Evolutionary conservation across 495 filamentous ascomycete genomes (phyloP).

Genomic region (Xylaria intraflava): DNA sequence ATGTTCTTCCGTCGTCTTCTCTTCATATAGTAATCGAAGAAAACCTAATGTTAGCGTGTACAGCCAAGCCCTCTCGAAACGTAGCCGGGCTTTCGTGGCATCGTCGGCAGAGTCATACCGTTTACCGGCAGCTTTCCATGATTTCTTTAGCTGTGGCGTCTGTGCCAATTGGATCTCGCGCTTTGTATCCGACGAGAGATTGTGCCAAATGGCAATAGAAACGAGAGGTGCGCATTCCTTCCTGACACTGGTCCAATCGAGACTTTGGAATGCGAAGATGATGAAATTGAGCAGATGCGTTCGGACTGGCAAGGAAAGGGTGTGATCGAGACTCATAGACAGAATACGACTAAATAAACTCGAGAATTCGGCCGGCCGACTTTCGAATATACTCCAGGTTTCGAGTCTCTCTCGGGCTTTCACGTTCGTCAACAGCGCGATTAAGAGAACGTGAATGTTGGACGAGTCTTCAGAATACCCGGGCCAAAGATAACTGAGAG

Average conservation of each 20-base stretch:
- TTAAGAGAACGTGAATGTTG: conserved; percentile 81
- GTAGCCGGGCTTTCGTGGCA: conserved; percentile 63
- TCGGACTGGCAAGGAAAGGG: conserved; percentile 62
- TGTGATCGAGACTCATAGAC: conserved; percentile 78
- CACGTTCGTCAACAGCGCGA: conserved; percentile 77
- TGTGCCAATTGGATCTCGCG: conserved; percentile 64
- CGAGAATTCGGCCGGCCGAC: conserved; percentile 77
- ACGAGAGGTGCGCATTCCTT: conserved; percentile 96
- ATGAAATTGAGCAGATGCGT: conserved; percentile 79
- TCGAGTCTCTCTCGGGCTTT: conserved; percentile 82
- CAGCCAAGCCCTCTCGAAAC: conserved; percentile 92
- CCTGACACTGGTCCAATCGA: conserved; percentile 80
- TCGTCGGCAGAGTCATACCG: conserved; percentile 86
- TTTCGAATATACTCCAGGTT: conserved; percentile 81
- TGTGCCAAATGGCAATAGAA: conserved; percentile 92
- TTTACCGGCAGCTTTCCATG: conserved; percentile 83
- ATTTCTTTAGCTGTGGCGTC: conserved; percentile 66
- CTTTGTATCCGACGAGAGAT: conserved; percentile 63
- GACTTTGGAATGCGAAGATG: conserved; percentile 85
- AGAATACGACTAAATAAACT: conserved; percentile 83
- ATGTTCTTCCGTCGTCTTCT: conserved; percentile 51
- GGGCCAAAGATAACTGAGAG: conserved; percentile 62
- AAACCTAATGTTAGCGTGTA: conserved; percentile 84
- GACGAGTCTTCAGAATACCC: conserved; percentile 83
- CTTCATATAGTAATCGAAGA: conserved; percentile 60